Percentiles rank a stretch among this genome's conserved stretches.
phyloP scores from a whole-genome alignment of 306 rosid genomes.

The Casuarina glauca region DNA sequence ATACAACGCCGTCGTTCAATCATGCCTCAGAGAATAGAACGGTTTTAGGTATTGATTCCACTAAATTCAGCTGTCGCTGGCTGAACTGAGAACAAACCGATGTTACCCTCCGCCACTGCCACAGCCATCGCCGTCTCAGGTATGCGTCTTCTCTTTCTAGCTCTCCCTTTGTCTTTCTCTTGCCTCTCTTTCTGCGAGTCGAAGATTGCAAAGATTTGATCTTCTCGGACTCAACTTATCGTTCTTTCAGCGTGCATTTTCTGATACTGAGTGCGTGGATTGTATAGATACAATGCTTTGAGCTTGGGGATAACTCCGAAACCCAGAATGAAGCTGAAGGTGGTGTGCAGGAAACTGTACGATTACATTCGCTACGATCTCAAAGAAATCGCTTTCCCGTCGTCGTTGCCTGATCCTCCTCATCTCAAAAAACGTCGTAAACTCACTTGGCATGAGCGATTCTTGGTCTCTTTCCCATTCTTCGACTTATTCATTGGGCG shows the following conservation, averaged over 20 bases:
- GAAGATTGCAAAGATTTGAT: too few relatives aligned
- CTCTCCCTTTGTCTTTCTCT: not conserved
- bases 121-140: not conserved
- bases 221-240: too few relatives aligned
- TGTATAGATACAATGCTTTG: not conserved
- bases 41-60: not conserved
- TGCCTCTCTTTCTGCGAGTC: too few relatives aligned
- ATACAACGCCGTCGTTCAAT: too few relatives aligned
- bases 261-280: not conserved
- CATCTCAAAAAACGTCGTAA: slow-evolving; percentile 59
- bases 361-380: slow-evolving; percentile 76
- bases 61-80: not conserved
- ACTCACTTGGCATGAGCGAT: slow-evolving; percentile 65
- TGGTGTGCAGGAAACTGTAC: slow-evolving; percentile 61
- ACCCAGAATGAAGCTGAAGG: slow-evolving; percentile 60
- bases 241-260: not conserved
- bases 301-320: not conserved
- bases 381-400: slow-evolving; percentile 86
- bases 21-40: not conserved
- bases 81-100: not conserved
- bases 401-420: slow-evolving; percentile 92
- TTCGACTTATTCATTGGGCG: not conserved
- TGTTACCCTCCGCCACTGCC: not conserved
- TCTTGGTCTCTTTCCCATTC: slow-evolving; percentile 41
- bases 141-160: not conserved